Evolutionary conservation across 2,329 filamentous ascomycete genomes (phyloP), one percentile per base, ranked within the genome.

Genomic region (Sporothrix globosa): DNA sequence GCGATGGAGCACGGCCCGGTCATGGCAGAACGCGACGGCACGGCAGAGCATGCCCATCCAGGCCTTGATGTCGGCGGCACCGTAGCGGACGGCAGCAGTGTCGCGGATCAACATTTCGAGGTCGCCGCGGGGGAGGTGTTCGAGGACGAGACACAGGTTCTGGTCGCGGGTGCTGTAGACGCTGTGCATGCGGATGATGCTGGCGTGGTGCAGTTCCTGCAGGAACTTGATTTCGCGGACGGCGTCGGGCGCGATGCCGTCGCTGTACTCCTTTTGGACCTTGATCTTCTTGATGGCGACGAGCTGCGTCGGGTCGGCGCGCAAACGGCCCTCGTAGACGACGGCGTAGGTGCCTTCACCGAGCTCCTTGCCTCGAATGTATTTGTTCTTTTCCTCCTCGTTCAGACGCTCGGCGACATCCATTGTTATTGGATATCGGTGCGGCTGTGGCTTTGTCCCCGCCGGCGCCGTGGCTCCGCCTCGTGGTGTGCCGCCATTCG

Each of bases 11-110:
- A 99, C 88, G 76, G 91, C 95, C 79, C 96, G 96, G 78, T 94
- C 92, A 80, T 99, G 96, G 80, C 96, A 98, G 84, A 97, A 99
- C 90, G 93, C 97, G 39, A 98, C 89, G 34, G 92, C 96, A 54
- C 95, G 90, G 39, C 87, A 88, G n/a, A 98, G 86, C 96, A 98
- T 98, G 73, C 92, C 92, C 90, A 97, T 97, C 96, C 96, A 99
- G 19, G 93, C 91, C 80, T 99, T 99, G 80, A 98, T 93, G 80
- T 99, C 96, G 21, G 92, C 91, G 13, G 89, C 88, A 73, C 92
- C 92, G 80, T 98, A 98, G 69, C 89, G 88, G 61, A 97, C 90
- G 69, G 84, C 83, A 60, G 90, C 87, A 41, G 87, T 89, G 80
- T 98, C 94, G 79, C 92, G 92, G 79, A 97, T 97, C 71, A 99